Conservation (phyloP, 2,329 filamentous ascomycete genomes). For the Dothideomycetes sp. region DNA sequence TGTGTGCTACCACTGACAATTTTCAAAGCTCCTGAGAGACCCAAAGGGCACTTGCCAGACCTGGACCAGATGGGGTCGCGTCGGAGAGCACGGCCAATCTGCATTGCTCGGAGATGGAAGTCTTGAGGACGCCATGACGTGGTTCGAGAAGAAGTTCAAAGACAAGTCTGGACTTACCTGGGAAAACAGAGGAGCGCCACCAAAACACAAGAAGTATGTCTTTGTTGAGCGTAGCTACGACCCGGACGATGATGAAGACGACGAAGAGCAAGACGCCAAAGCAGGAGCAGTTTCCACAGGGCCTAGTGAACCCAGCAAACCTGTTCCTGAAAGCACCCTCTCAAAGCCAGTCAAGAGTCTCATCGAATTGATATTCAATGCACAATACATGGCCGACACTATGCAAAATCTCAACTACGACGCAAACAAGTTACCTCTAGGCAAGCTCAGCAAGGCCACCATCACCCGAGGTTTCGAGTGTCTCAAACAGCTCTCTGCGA, state of each 20-base stretch:
- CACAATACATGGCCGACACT: slow-evolving; percentile 56
- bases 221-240: slow-evolving; percentile 75
- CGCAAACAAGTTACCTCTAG: slow-evolving; percentile 67
- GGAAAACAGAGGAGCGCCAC: slow-evolving; percentile 42
- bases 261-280: slow-evolving; percentile 24
- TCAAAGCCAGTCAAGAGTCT: slow-evolving; percentile 53
- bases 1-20: slow-evolving; percentile 9
- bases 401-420: slow-evolving; percentile 64
- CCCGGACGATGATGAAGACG: slow-evolving; percentile 54
- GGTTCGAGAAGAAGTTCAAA: slow-evolving; percentile 49
- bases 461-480: slow-evolving; percentile 66
- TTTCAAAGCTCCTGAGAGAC: slow-evolving; percentile 37
- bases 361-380: slow-evolving; percentile 77
- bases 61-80: slow-evolving; percentile 76
- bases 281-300: slow-evolving; percentile 18
- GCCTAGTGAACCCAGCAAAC: neutral
- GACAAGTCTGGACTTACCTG: slow-evolving; percentile 46
- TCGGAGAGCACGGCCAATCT: slow-evolving; percentile 46
- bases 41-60: slow-evolving; percentile 40
- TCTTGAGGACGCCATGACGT: slow-evolving; percentile 31
- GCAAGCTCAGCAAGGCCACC: slow-evolving; percentile 72
- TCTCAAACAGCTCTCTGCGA: slow-evolving; percentile 63
- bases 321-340: slow-evolving; percentile 47
- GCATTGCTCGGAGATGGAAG: slow-evolving; percentile 32
- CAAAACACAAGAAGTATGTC: slow-evolving; percentile 60